phyloP scores from a whole-genome alignment of 2,329 filamentous ascomycete species.

The Didymella lethalis region DNA sequence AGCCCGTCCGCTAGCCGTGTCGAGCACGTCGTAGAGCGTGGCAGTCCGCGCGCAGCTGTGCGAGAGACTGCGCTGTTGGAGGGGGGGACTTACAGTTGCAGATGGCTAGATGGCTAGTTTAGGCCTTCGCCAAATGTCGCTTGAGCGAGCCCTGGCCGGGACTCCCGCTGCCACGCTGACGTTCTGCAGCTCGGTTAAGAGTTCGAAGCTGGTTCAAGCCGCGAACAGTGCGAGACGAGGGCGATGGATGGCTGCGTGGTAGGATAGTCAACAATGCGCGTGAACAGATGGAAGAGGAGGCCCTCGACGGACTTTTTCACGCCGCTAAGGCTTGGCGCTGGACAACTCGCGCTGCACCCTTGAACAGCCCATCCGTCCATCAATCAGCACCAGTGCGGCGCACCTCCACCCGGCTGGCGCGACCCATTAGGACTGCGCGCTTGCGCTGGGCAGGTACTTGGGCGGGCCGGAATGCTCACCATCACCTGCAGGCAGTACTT shows the following conservation, averaged over 20 bases:
- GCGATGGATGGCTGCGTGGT: conserved; percentile 3
- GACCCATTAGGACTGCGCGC: conserved; percentile 19
- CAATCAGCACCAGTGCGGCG: conserved; percentile 25
- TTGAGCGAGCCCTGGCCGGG: conserved; percentile 24
- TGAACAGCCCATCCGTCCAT: conserved; percentile 15
- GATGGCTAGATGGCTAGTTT: conserved; percentile 11
- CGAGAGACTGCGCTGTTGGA: conserved; percentile 6
- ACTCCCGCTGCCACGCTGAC: conserved; percentile 23
- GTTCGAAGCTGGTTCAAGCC: conserved; percentile 18
- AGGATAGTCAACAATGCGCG: neutral
- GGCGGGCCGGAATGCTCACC: conserved; percentile 10
- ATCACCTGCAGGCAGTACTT: conserved; percentile 11
- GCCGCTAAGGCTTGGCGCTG: conserved; percentile 7
- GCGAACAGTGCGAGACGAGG: conserved; percentile 14
- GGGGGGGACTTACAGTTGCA: conserved; percentile 10
- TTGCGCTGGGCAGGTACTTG: conserved; percentile 16
- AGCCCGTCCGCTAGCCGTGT: conserved; percentile 28
- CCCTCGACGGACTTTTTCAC: neutral
- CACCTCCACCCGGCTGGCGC: conserved; percentile 12
- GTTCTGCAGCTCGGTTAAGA: conserved; percentile 22
- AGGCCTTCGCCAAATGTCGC: conserved; percentile 24
- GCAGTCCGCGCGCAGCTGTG: conserved; percentile 24
- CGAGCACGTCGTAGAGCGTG: conserved; percentile 34
- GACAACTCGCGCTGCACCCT: conserved; percentile 4
- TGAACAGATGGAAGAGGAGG: neutral